Evolutionary conservation across 2,329 filamentous ascomycete species (phyloP).

Genomic region (Drechslerella dactyloides): DNA sequence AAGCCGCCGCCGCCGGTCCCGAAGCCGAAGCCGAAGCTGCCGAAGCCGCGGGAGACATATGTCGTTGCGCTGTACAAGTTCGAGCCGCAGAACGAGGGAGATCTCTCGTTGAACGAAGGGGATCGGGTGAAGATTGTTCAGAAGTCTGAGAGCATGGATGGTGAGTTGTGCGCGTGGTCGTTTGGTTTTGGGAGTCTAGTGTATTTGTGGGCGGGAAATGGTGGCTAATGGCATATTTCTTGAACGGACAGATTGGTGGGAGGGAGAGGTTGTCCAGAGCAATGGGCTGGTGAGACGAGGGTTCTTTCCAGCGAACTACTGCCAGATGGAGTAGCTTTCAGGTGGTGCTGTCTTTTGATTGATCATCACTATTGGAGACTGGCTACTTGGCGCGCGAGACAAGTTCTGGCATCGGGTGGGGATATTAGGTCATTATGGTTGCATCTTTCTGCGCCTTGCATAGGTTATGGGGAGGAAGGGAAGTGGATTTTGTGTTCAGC

Average conservation of each 20-base stretch:
- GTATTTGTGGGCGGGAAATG: neutral
- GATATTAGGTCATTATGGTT: no score
- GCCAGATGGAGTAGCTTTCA: conserved; percentile 25
- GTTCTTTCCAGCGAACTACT: conserved; percentile 47
- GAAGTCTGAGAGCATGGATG: conserved; percentile 36
- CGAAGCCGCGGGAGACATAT: conserved; percentile 30
- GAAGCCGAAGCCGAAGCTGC: conserved; percentile 35
- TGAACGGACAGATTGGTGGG: conserved; percentile 47
- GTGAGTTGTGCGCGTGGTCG: conserved; percentile 6
- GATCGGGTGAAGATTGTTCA: conserved; percentile 39
- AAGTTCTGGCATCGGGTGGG: no score
- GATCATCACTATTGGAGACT: neutral
- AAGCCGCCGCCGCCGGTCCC: conserved; percentile 44
- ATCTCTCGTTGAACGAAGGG: conserved; percentile 33
- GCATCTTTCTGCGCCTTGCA: no score
- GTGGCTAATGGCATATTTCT: conserved; percentile 7
- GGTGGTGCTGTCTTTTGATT: neutral
- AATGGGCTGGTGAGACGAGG: conserved; percentile 24
- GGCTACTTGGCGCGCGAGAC: neutral
- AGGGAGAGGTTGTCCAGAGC: conserved; percentile 22
- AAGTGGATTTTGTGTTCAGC: no score
- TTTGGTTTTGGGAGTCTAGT: neutral
- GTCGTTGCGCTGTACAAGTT: conserved; percentile 37
- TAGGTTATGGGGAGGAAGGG: no score
- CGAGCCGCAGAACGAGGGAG: conserved; percentile 26